These are phyloP conservation scores for Neurospora sp. DNA, from an alignment of 2,329 filamentous ascomycete species.

Conservation along the genomic window DNA sequence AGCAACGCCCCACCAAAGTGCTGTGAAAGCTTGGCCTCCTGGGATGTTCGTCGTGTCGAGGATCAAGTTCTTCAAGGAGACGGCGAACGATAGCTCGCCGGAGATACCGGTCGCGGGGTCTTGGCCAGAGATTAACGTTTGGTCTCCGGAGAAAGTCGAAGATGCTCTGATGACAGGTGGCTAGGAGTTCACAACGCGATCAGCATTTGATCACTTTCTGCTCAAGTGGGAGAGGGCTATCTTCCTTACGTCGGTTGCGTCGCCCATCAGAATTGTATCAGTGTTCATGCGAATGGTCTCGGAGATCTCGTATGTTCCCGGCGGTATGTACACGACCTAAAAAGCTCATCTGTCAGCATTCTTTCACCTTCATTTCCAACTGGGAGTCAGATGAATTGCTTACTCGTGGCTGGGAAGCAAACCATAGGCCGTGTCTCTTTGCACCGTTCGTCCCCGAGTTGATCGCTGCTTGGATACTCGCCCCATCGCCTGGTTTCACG, in stretches of 20 bases:
- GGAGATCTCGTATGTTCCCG: constrained; percentile 31
- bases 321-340: constrained; percentile 33
- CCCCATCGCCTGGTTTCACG: constrained; percentile 27
- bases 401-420: constrained; percentile 32
- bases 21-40: constrained; percentile 26
- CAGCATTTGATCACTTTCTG: background rate
- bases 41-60: constrained; percentile 31
- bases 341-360: background rate
- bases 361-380: background rate
- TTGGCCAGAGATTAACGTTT: constrained; percentile 26
- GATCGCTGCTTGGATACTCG: constrained; percentile 30
- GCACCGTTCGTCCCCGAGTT: constrained; percentile 25
- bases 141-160: constrained; percentile 24
- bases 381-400: background rate
- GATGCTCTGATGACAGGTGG: constrained; percentile 33
- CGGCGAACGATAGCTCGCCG: constrained; percentile 33
- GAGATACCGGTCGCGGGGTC: constrained; percentile 24
- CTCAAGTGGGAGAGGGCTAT: background rate
- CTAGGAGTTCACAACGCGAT: constrained; percentile 11
- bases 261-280: constrained; percentile 37
- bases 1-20: constrained; percentile 35
- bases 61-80: constrained; percentile 33
- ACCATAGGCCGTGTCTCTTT: constrained; percentile 27
- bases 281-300: constrained; percentile 32
- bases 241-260: constrained; percentile 28